Base-by-base conservation (phyloP, 352 stramenopile species). In the Globisporangium cystogenes region DNA sequence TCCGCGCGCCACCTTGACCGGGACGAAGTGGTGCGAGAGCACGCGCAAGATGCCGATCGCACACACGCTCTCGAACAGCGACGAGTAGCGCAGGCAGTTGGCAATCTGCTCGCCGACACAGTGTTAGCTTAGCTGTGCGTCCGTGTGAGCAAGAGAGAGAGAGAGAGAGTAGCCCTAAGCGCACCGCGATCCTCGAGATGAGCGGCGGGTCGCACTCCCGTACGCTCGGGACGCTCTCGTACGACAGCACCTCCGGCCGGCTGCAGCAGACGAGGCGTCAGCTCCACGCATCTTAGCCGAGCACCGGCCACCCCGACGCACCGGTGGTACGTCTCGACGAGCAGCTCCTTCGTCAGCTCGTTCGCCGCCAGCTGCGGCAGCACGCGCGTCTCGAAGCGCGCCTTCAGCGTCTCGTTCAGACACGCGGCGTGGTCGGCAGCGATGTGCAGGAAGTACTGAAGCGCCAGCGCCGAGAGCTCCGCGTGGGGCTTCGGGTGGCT, bases 361-460 rank as follows among this genome's bases (percentile, higher is more conserved):
- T 87, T 65, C 11, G 62, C 60, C 23, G 91, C 66, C 36, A 94
- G 60, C 35, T 76, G 68, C 1, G 72, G 70, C 4, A 90, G 68
- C 40, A 90, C 75, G 26, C 76, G 60, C 37, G 71, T 48, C 21
- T 85, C 60, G 43, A 91, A 88, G 1, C 55, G 63, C 24, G 47
- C 18, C 44, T 76, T 78, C 8, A 68, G 65, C 16, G 44, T 41
- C 7, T 73, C 65, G 40, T 57, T 62, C 8, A 89, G 52, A 31
- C 74, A 68, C 6, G 66, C 46, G 2, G 60, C 52, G 48, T 90
- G 76, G 43, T 83, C 65, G 8, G 70, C 78, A 37, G 76, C 78
- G 46, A 90, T 86, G 37, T 93, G 82, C 5, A 93, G 64, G 51
- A 88, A 93, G 53, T 91, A 91, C 31, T 93, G 81, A 24, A 93